Base-by-base conservation (phyloP, 2,329 filamentous ascomycete genomes). In the Arthrocladium fulminans region DNA sequence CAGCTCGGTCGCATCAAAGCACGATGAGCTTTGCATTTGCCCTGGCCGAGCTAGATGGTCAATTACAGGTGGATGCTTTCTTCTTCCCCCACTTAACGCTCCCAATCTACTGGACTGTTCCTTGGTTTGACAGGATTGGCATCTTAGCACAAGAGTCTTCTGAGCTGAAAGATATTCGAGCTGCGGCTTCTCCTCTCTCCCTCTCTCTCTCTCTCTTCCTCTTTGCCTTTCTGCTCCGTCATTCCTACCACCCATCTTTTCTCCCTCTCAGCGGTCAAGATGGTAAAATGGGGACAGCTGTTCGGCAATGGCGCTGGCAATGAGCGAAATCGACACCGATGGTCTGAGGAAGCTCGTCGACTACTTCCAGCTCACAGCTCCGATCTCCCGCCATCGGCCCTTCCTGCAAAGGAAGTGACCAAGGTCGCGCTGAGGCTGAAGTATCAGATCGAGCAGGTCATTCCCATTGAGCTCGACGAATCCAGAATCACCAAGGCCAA, bases 401-500 rank as follows among this genome's bases (percentile, higher is more conserved):
- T 90, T 29, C 79, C 86, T 1, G 74, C 89, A 10, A 73, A 77
- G 51, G 84, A 92, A 59, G 89, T 96, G 53, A 96, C 90, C 52
- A 89, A 89, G 63, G 76, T 94, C 48, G 90, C 89, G 22, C 77
- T 98, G 13, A 86, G 88, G 49, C 74, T 98, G 55, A 94, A 90
- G 60, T 88, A 94, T 63, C 81, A 95, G 58, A 81, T 98, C 59
- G 88, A 95, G 67, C 79, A 88, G 63, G 83, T 88, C 48, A 79
- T 98, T 22, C 86, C 90, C 1, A 96, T 87, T 70, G 92, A 98
- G 66, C 75, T 98, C 32, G 83, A 92, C 50, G 80, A 86, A 61
- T 74, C 74, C 3, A 72, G 78, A 48, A 74, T 98, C 61, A 92
- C 85, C 3, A 76, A 75, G 44, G 80, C 90, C 2, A 88, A 97